Percentiles rank a stretch among this genome's conserved stretches.
Conservation (phyloP, 306 rosid species). For the Glycine soja region DNA sequence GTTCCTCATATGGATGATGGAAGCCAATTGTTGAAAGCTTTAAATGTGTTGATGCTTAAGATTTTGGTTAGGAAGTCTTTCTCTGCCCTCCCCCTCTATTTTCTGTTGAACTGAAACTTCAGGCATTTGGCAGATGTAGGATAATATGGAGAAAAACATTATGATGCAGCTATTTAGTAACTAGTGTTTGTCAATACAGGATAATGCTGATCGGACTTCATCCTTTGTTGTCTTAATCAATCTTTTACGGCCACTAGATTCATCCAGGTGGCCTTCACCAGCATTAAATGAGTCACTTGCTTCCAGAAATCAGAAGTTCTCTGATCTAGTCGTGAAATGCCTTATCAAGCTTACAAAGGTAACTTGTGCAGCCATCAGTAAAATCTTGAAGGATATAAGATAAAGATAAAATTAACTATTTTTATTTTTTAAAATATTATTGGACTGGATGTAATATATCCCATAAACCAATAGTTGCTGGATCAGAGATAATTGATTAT, state of each 20-base stretch:
- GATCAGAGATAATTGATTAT: neutral
- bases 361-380: conserved; percentile 19
- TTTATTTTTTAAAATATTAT: neutral
- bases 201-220: conserved; percentile 96
- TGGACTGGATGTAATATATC: conserved; percentile 8
- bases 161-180: conserved; percentile 24
- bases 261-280: conserved; percentile 96
- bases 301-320: conserved; percentile 91
- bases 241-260: conserved; percentile 91
- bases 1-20: conserved; percentile 99
- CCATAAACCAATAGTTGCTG: neutral
- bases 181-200: conserved; percentile 63
- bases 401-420: neutral
- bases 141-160: conserved; percentile 19
- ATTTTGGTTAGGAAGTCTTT: conserved; percentile 68
- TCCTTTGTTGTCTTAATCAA: conserved; percentile 94
- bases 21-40: conserved; percentile 94
- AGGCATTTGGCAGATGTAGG: neutral
- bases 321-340: conserved; percentile 98
- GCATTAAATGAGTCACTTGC: conserved; percentile 85
- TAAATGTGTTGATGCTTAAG: conserved; percentile 98
- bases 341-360: conserved; percentile 99
- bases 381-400: neutral
- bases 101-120: neutral
- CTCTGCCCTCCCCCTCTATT: neutral